Base-by-base conservation (phyloP, 2,329 filamentous ascomycete genomes). In the Zopfia rhizophila region DNA sequence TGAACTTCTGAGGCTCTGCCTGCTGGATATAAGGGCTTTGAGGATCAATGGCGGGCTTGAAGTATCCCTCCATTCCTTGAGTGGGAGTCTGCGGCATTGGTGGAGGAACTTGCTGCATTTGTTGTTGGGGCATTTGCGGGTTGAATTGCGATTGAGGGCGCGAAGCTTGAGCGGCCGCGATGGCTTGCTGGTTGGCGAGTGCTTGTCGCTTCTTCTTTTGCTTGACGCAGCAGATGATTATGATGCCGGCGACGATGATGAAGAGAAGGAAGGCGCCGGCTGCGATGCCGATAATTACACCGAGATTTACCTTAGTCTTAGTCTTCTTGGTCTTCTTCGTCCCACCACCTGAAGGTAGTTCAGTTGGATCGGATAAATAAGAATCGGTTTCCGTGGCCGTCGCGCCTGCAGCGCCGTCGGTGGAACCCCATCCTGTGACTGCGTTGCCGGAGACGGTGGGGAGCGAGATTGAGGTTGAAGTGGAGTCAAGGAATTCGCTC, bases 261-360 rank as follows among this genome's bases (percentile, higher is more conserved):
- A 63, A 16, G 3, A 65, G 16, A 17, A 55, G 32, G 11, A 65
- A 43, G 10, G 37, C 55, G 6, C 54, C 61, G 7, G 55, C 36
- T 7, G 54, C 59, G 11, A 54, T 51, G n/a, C 63, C 61, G 12
- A 56, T 42, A 7, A 66, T 63, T 3, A 55, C 8, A 7, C 48
- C 53, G 5, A 63, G 36, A 18, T 53, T 44, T 17, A 59, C 27
- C 23, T 55, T 45, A 14, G 32, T 61, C 43, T 54, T 62, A 14
- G 32, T 61, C 43, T 54, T 62, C 8, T 13, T 38, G 7, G 40
- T 45, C 22, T 38, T 52, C n/a, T 17, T 45, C 16, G 33, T 23
- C 12, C n/a, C 28, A 4, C 33, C 40, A 30, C 22, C 29, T 24
- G 22, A 11, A n/a, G 6, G 36, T 32, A n/a, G 27, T 27, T n/a